phyloP scores from a whole-genome alignment of 2,329 filamentous ascomycete genomes.

The Davidsoniella virescens region DNA sequence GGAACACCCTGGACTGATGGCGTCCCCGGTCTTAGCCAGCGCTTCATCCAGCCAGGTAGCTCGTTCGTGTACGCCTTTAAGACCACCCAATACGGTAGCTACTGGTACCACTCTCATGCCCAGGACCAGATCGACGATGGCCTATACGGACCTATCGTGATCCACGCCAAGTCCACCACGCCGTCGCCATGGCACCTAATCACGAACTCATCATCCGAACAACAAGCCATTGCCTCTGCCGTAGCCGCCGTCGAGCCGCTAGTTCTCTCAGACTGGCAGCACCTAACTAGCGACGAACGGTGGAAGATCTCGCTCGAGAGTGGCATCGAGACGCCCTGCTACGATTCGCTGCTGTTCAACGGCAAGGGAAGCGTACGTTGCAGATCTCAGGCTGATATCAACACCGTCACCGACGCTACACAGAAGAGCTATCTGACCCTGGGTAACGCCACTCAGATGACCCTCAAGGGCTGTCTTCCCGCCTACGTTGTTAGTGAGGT shows the following conservation, averaged over 20 bases:
- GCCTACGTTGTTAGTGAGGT: slow-evolving; percentile 4
- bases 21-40: slow-evolving; percentile 39
- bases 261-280: slow-evolving; percentile 39
- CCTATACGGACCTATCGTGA: slow-evolving; percentile 38
- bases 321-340: slow-evolving; percentile 36
- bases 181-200: slow-evolving; percentile 35
- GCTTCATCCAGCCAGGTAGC: slow-evolving; percentile 30
- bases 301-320: slow-evolving; percentile 28
- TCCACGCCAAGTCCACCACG: slow-evolving; percentile 23
- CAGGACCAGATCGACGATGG: slow-evolving; percentile 43
- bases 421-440: slow-evolving; percentile 20
- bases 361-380: slow-evolving; percentile 42
- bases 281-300: slow-evolving; percentile 33
- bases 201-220: slow-evolving; percentile 18
- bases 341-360: slow-evolving; percentile 45
- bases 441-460: slow-evolving; percentile 21
- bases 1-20: slow-evolving; percentile 45
- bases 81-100: slow-evolving; percentile 40
- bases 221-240: slow-evolving; percentile 27
- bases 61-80: slow-evolving; percentile 37
- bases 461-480: slow-evolving; percentile 25
- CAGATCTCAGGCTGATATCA: slow-evolving; percentile 27
- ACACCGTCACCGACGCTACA: slow-evolving; percentile 20
- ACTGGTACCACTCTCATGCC: slow-evolving; percentile 45
- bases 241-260: slow-evolving; percentile 31